These are phyloP conservation scores for Esteya vermicola DNA, from an alignment of 2,329 filamentous ascomycete genomes.

Conservation along the genomic window DNA sequence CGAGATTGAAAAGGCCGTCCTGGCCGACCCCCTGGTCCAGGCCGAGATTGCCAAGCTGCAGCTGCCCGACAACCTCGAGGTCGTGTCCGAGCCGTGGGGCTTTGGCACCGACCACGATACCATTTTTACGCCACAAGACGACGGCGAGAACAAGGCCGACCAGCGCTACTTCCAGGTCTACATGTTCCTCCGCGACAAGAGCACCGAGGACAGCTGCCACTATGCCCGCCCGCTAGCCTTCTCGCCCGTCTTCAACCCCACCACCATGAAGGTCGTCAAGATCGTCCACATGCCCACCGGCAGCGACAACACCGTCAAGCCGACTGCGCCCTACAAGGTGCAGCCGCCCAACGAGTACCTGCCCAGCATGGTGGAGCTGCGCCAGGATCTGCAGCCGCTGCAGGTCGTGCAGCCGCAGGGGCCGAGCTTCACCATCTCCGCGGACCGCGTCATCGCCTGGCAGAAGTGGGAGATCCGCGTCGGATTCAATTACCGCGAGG, in stretches of 20 bases:
- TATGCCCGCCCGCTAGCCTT: constrained; percentile 38
- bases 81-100: constrained; percentile 50
- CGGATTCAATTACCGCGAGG: constrained; percentile 89
- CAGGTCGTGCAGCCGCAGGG: constrained; percentile 65
- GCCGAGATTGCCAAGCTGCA: constrained; percentile 46
- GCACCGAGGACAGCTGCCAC: constrained; percentile 43
- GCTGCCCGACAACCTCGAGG: constrained; percentile 39
- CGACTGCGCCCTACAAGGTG: constrained; percentile 17
- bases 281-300: constrained; percentile 27
- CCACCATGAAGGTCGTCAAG: constrained; percentile 26
- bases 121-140: too few species aligned
- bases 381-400: constrained; percentile 64
- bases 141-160: constrained; percentile 1
- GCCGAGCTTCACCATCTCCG: constrained; percentile 58
- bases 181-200: constrained; percentile 50
- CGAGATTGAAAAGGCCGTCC: constrained; percentile 38
- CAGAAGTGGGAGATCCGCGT: constrained; percentile 90
- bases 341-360: constrained; percentile 19
- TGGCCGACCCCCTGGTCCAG: constrained; percentile 40
- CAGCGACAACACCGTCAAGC: constrained; percentile 40
- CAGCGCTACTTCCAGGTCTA: constrained; percentile 44
- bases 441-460: constrained; percentile 67
- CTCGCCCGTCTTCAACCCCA: constrained; percentile 39
- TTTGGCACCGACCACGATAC: constrained; percentile 36
- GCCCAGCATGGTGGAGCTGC: constrained; percentile 18